phyloP scores from a whole-genome alignment of 345 rosid genomes.

The Reutealis trisperma region DNA sequence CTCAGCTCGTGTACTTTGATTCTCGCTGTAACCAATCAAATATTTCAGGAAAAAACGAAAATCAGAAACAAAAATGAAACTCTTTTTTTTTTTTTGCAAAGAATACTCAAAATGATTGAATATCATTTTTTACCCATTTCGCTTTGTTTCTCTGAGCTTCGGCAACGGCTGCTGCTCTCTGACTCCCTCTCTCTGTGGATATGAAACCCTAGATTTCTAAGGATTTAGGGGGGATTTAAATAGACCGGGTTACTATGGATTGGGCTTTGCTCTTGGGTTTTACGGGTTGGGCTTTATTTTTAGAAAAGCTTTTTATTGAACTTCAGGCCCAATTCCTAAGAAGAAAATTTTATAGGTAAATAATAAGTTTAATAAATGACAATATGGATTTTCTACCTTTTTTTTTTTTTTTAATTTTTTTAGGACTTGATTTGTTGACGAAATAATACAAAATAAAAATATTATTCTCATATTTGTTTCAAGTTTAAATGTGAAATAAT shows the following conservation, averaged over 20 bases:
- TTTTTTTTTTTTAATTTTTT: no score
- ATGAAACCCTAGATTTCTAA: conserved; percentile 25
- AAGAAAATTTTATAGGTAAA: no score
- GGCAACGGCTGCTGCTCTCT: conserved; percentile 9
- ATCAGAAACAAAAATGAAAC: background rate
- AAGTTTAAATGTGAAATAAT: no score
- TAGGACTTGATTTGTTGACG: no score
- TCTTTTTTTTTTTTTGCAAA: background rate
- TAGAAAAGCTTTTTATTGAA: no score
- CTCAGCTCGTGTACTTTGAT: conserved; percentile 72
- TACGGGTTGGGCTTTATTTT: background rate
- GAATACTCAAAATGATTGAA: no score
- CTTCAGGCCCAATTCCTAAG: background rate
- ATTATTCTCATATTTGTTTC: no score
- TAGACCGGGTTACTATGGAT: background rate
- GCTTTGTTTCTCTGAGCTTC: background rate
- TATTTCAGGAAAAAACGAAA: background rate
- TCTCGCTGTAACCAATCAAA: conserved; percentile 42
- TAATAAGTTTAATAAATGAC: no score
- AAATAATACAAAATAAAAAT: no score
- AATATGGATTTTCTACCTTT: no score
- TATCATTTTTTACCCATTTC: conserved; percentile 18
- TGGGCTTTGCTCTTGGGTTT: background rate
- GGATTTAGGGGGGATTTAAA: background rate
- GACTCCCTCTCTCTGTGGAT: background rate